Base-by-base conservation (phyloP, 257 asterid genomes). In the Handroanthus guayacan region DNA sequence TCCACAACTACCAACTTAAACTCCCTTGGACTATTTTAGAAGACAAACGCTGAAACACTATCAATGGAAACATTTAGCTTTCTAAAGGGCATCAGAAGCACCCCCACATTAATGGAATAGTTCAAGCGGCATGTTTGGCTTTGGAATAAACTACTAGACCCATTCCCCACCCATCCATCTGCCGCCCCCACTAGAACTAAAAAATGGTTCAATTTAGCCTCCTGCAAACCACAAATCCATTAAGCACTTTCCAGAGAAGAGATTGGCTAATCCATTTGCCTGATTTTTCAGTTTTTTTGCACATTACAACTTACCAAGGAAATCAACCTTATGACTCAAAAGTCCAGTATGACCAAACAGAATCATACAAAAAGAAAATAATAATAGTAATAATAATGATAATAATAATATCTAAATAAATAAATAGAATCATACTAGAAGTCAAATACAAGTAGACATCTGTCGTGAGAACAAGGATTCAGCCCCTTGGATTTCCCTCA, bases 151-250 rank as follows among this genome's bases (percentile, higher is more conserved):
- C 55, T 20, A 51, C 57, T 51, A 2, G 58, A 52, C 58, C 20
- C 18, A n/a, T 52, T 8, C 58, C 58, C 58, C 58, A 52, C 45
- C 45, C 7, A 14, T 20, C n/a, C 25, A n/a, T 0, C 20, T 5
- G 20, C 6, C 20, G 2, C 3, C 20, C 1, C 14, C 20, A 6
- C 3, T n/a, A 52, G 58, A 52, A 52, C 58, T 52, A 5, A 52
- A 52, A 52, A 52, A 52, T 52, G 58, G 58, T 52, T 52, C 20
- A n/a, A 52, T 52, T 52, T 52, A 16, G 58, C 58, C 9, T 52
- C 18, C 20, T 52, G 58, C 0, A 52, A 0, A 20, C 58, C 58
- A 52, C 58, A 52, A n/a, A 52, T 16, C 58, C 20, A 52, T 52
- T 52, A 16, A 52, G 58, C 58, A 52, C 6, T 14, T 52, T 14